A percentile compares a stretch with the other conserved stretches of the same genome.
Evolutionary conservation across 139 green algal genomes (phyloP).

Genomic region (Dunaliella sp.): DNA sequence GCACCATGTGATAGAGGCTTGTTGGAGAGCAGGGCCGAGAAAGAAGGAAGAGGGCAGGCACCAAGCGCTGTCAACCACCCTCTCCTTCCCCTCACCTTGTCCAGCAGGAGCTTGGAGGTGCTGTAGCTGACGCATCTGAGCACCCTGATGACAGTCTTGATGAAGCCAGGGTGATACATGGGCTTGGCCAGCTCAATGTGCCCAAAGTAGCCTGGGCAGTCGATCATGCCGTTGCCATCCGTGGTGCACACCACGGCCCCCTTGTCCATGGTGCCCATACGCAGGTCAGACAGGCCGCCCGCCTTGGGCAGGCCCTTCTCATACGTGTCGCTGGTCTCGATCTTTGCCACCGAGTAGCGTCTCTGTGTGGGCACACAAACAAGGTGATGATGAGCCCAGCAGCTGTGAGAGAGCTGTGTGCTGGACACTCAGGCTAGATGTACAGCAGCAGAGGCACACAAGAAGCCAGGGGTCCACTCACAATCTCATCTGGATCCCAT

Average conservation of each 20-base stretch:
- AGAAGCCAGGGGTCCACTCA: constrained; percentile 51
- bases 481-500: constrained; percentile 94
- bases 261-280: constrained; percentile 92
- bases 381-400: too few relatives aligned
- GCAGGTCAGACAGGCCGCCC: constrained; percentile 87
- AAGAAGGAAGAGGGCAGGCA: too few relatives aligned
- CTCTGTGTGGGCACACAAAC: too few relatives aligned
- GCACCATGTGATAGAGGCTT: too few relatives aligned
- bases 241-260: constrained; percentile 73
- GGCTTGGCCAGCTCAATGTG: constrained; percentile 95
- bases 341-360: constrained; percentile 86
- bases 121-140: constrained; percentile 94
- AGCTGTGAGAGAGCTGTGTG: background rate
- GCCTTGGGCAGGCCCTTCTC: constrained; percentile 86
- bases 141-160: constrained; percentile 90
- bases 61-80: too few relatives aligned
- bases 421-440: background rate
- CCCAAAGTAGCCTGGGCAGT: constrained; percentile 98
- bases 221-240: constrained; percentile 66
- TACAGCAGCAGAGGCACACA: background rate
- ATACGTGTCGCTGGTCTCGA: constrained; percentile 83
- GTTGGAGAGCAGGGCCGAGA: too few relatives aligned
- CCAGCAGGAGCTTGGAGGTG: constrained; percentile 83
- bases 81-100: constrained; percentile 71
- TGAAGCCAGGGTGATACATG: constrained; percentile 95